A percentile compares a stretch with the other conserved stretches of the same genome.
phyloP scores from a whole-genome alignment of 2,329 filamentous ascomycete species.

The Chaetomium sp. region DNA sequence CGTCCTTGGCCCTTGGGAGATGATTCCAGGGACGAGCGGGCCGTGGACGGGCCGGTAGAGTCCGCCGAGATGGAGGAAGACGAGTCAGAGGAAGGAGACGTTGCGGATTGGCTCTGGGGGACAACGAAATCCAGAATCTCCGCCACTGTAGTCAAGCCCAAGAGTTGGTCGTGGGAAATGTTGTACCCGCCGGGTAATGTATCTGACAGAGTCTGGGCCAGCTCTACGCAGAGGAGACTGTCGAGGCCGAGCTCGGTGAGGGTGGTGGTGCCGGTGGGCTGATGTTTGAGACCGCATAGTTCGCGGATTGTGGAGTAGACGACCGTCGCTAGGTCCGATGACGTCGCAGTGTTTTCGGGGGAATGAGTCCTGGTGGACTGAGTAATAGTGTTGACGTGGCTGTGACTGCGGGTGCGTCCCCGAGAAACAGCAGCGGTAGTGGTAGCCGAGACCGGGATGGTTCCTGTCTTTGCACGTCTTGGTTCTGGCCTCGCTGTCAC shows the following conservation, averaged over 20 bases:
- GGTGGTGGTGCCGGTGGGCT: not conserved
- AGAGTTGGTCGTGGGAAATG: not conserved
- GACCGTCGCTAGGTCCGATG: not conserved
- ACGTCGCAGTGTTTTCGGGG: not conserved
- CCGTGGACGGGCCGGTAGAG: not conserved
- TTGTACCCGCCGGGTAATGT: not conserved
- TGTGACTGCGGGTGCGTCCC: not conserved
- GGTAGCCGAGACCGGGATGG: not conserved
- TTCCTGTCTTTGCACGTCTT: not conserved
- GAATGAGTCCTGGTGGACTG: too few relatives aligned
- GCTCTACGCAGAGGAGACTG: not conserved
- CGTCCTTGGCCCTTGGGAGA: too few relatives aligned
- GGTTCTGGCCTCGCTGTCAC: not conserved
- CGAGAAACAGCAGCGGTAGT: not conserved
- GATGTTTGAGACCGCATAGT: not conserved
- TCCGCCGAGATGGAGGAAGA: not conserved
- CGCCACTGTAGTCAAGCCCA: not conserved
- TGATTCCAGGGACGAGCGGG: too few relatives aligned
- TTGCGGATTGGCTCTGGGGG: not conserved
- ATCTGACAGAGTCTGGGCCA: not conserved
- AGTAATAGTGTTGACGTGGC: not conserved
- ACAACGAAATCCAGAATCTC: not conserved
- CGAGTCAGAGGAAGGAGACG: not conserved
- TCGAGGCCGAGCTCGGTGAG: not conserved
- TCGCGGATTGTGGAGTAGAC: not conserved